Base-by-base conservation (phyloP, 1,284 basidiomycete species). In the Rhodotorula sp. region DNA sequence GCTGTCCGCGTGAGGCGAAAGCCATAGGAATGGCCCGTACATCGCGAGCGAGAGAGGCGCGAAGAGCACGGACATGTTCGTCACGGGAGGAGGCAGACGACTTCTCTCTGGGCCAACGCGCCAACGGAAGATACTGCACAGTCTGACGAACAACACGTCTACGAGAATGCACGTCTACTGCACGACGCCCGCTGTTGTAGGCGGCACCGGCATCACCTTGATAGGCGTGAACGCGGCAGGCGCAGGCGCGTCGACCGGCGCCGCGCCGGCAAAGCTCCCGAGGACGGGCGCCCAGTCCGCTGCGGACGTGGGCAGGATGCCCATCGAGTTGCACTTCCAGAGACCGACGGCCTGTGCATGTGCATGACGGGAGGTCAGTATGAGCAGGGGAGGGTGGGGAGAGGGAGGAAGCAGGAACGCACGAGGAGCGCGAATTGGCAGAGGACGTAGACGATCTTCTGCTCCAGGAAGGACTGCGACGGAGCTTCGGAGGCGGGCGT, bases 261-360 rank as follows among this genome's bases (percentile, higher is more conserved):
- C 29, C 19, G 32, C 53, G 17, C 13, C 41, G 44, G 29, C 32
- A 19, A 41, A 39, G 6, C 34, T 25, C 22, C 62, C 62, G 29
- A 55, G 44, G 60, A 68, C 65, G 29, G 66, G 63, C 9, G 67
- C 67, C 64, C 64, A 72, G 51, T 72, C 70, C 25, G 56, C 64
- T 41, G 63, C 69, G 19, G 76, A 72, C 10, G 74, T 77, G 32
- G 80, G 80, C 22, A 80, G 71, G 12, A 80, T 63, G 9, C 79
- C 79, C 80, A 80, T 80, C 36, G 71, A 68, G 66, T 79, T 76
- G 61, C 70, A 64, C 66, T 80, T 80, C 75, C 79, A 80, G 15
- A 79, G 59, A 13, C 78, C 80, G 41, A 80, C 74, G 27, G 56
- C 61, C 70, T 71, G 57, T 19, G 21, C 4, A 46, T 7, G n/a